Percentiles rank a stretch among this genome's conserved stretches.
Conservation (phyloP, 352 stramenopile species). For the Phytophthora tubulina region DNA sequence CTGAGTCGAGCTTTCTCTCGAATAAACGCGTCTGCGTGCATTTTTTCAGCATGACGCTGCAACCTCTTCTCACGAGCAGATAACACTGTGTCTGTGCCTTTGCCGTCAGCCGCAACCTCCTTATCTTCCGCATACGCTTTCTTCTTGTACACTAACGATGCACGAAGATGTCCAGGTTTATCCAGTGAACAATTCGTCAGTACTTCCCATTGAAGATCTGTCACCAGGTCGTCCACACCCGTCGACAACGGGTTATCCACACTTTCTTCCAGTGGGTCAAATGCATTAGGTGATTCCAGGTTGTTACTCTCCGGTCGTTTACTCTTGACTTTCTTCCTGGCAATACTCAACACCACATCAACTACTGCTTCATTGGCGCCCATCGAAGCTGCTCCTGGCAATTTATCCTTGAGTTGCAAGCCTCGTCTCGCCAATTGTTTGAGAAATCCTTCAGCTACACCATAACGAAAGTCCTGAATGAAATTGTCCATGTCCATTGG, state of each 20-base stretch:
- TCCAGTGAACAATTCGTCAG: slow-evolving; percentile 61
- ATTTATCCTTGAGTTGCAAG: slow-evolving; percentile 33
- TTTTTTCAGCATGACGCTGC: slow-evolving; percentile 50
- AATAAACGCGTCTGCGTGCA: slow-evolving; percentile 53
- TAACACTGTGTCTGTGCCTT: slow-evolving; percentile 51
- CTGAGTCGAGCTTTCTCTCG: slow-evolving; percentile 67
- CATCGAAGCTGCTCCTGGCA: slow-evolving; percentile 20
- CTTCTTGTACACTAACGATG: slow-evolving; percentile 67
- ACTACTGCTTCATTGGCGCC: slow-evolving; percentile 65
- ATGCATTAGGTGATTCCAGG: not conserved
- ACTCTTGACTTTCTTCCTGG: slow-evolving; percentile 66
- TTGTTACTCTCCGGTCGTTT: slow-evolving; percentile 41
- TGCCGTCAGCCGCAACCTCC: slow-evolving; percentile 28
- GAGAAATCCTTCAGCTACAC: slow-evolving; percentile 83
- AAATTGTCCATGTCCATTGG: slow-evolving; percentile 87
- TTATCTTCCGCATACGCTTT: slow-evolving; percentile 58
- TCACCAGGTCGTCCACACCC: slow-evolving; percentile 65
- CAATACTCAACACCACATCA: slow-evolving; percentile 63
- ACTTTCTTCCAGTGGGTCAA: slow-evolving; percentile 68
- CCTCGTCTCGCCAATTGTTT: slow-evolving; percentile 64
- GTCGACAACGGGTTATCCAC: slow-evolving; percentile 49
- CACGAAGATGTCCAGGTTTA: slow-evolving; percentile 53
- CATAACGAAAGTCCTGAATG: slow-evolving; percentile 92
- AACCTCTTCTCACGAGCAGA: slow-evolving; percentile 66
- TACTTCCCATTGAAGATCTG: slow-evolving; percentile 81